Evolutionary conservation across 148 eudicot species (phyloP), one percentile per base, ranked within the genome.

Genomic region (Rhododendron molle): DNA sequence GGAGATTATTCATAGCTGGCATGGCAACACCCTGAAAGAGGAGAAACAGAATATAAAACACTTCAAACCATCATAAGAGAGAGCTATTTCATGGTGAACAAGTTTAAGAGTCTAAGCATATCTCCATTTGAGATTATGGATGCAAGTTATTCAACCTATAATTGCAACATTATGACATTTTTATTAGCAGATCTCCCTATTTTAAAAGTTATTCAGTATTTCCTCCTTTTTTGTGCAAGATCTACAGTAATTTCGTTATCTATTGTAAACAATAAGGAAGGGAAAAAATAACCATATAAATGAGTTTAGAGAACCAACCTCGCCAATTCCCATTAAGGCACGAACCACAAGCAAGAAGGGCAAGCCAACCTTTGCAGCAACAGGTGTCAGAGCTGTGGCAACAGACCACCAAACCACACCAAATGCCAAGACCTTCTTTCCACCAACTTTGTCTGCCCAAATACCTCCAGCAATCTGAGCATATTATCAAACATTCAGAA

Each of bases 1-100:
- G 91, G 77, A 97, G 91, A 90, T 95, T 97, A 78, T 92, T 95
- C 99, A 97, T 97, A 71, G 99, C 99, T 71, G 99, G 99, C 99
- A 97, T 97, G 44, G 99, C 99, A 86, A 97, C 99, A 85, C 99
- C 99, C 99, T 97, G 89, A 36, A 83, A 83, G 50, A 87, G n/a
- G 30, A 83, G 80, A 88, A 58, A 78, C 7, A 65, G 71, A 89
- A 62, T 23, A 84, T n/a, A 28, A 47, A 10, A 10, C 50, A 18
- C 46, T 49, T 49, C 47, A 28, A 67, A 71, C 38, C 8, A 71
- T 30, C 28, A 81, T 52, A 81, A 49, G 40, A 80, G 18, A 79
- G 36, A 50, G 11, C 28, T 52, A 79, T 36, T 58, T 56, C 28
- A 81, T 21, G 36, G 26, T 2, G 43, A 36, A 81, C 36, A n/a